A percentile compares a stretch with the other conserved stretches of the same genome.
Evolutionary conservation across 2,329 filamentous ascomycete species (phyloP).

Genomic region (Phoma herbarum): DNA sequence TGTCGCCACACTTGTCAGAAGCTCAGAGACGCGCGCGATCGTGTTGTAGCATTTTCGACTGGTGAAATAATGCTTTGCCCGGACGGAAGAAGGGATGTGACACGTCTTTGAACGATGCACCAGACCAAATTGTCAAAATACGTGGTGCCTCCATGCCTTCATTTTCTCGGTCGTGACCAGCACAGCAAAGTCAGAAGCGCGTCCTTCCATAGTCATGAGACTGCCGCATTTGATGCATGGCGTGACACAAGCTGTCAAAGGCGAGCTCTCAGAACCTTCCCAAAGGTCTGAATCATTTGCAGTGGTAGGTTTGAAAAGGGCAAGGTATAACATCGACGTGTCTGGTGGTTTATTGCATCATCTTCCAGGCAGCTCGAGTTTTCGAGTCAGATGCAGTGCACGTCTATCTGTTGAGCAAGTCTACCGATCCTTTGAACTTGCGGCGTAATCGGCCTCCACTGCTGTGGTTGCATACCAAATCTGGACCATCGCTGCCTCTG

Average conservation of each 20-base stretch:
- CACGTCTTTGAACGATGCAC: background rate
- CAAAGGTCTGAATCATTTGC: background rate
- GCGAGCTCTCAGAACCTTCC: background rate
- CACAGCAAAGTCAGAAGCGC: background rate
- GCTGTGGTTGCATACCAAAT: background rate
- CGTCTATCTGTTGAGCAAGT: background rate
- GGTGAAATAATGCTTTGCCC: background rate
- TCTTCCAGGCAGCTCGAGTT: background rate
- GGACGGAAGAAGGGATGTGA: background rate
- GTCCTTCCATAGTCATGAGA: background rate
- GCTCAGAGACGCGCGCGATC: background rate
- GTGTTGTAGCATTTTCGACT: background rate
- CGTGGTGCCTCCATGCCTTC: background rate
- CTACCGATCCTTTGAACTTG: background rate
- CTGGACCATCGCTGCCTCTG: background rate
- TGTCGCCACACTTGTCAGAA: background rate
- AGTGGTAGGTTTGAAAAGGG: background rate
- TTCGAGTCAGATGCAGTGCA: background rate
- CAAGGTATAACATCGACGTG: background rate
- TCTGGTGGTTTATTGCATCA: background rate
- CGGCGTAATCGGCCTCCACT: background rate
- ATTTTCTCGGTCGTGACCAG: background rate
- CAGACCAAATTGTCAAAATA: background rate
- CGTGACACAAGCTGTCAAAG: background rate
- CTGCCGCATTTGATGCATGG: background rate